Conservation (phyloP, 148 eudicot genomes). For the Hydrangea macrophylla region DNA sequence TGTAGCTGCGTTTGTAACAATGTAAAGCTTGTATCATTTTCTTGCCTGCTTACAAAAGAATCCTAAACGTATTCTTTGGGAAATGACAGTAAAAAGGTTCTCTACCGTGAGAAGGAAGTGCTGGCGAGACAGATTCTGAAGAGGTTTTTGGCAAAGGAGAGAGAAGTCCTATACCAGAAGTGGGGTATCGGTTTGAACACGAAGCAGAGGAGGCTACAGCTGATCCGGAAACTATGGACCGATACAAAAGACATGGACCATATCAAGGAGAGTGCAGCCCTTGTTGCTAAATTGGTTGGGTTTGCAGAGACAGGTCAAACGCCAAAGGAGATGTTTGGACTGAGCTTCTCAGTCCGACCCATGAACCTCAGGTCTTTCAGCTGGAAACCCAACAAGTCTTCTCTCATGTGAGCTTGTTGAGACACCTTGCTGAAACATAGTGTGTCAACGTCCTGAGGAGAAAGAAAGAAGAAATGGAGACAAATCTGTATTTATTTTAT, state of each 20-base stretch:
- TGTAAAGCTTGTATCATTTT: background rate
- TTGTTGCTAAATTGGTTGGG: conserved; percentile 76
- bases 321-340: conserved; percentile 83
- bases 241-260: conserved; percentile 64
- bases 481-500: too few species aligned
- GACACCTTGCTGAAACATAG: too few species aligned
- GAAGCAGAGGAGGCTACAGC: conserved; percentile 67
- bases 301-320: conserved; percentile 50
- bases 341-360: conserved; percentile 45
- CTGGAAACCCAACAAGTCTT: conserved; percentile 39
- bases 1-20: background rate
- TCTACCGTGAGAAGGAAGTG: conserved; percentile 75
- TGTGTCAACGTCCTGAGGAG: too few species aligned
- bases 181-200: conserved; percentile 75
- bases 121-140: conserved; percentile 57
- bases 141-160: conserved; percentile 55
- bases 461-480: too few species aligned
- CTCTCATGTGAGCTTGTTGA: conserved; percentile 12
- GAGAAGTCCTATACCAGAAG: conserved; percentile 55
- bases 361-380: conserved; percentile 44
- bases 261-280: conserved; percentile 63
- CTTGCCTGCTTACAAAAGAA: conserved; percentile 1
- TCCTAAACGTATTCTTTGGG: background rate
- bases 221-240: conserved; percentile 57
- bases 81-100: conserved; percentile 46